These are phyloP conservation scores for Sphagnum contortum DNA, from an alignment of 225 moss, liverwort and hornwort genomes.

Conservation along the genomic window DNA sequence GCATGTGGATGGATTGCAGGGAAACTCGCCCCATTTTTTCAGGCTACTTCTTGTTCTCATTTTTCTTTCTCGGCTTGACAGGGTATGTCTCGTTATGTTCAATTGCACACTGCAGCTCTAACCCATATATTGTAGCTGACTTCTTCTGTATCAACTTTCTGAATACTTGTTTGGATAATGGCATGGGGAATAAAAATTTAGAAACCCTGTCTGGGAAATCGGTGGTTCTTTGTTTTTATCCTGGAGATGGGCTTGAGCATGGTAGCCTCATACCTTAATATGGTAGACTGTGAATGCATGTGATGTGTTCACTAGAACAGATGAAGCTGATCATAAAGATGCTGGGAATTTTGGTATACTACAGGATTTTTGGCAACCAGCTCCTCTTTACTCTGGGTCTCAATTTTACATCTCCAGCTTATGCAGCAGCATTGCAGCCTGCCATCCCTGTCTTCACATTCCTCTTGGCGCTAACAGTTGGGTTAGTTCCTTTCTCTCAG, in stretches of 20 bases:
- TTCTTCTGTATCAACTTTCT: no score
- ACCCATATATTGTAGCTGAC: no score
- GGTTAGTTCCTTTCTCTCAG: constrained; percentile 35
- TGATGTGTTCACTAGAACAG: neutral
- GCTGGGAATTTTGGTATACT: neutral
- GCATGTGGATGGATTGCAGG: constrained; percentile 25
- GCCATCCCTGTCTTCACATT: constrained; percentile 85
- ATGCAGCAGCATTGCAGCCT: constrained; percentile 77
- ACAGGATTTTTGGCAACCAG: constrained; percentile 87
- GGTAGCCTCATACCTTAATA: no score
- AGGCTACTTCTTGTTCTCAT: constrained; percentile 36
- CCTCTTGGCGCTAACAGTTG: constrained; percentile 57
- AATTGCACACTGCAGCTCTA: no score
- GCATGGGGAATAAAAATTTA: no score
- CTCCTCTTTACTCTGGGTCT: constrained; percentile 82
- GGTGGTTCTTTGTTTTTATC: no score
- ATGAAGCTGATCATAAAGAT: neutral
- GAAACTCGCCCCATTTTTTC: constrained; percentile 56
- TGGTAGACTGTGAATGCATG: neutral
- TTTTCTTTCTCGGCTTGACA: constrained; percentile 73
- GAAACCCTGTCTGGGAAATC: no score
- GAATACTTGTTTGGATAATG: no score
- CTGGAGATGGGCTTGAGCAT: no score
- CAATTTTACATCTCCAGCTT: constrained; percentile 67
- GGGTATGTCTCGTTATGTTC: constrained; percentile 32